phyloP scores from a whole-genome alignment of 495 filamentous ascomycete genomes.

The Bryoglossum gracile region DNA sequence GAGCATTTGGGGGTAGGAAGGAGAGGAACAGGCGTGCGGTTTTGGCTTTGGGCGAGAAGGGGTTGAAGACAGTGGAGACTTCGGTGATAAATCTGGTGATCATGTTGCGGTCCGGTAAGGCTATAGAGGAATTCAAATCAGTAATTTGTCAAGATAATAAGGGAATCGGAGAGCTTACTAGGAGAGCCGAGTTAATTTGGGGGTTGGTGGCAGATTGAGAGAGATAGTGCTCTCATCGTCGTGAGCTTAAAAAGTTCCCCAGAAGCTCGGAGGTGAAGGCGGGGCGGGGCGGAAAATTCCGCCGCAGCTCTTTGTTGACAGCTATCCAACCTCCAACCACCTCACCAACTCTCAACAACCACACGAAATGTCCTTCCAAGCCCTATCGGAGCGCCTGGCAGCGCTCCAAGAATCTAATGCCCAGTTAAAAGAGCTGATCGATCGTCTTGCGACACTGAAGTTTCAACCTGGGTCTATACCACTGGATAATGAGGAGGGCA shows the following conservation, averaged over 20 bases:
- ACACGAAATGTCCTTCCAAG: constrained; percentile 47
- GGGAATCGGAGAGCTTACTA: too few species aligned
- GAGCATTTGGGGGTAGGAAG: constrained; percentile 72
- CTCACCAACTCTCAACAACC: constrained; percentile 2
- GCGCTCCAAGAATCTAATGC: constrained; percentile 61
- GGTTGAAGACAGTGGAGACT: constrained; percentile 82
- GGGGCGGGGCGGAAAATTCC: constrained; percentile 5
- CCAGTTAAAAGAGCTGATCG: constrained; percentile 65
- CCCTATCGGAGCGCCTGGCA: constrained; percentile 58
- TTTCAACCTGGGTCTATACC: constrained; percentile 53
- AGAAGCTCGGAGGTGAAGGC: too few species aligned
- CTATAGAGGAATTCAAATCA: neutral
- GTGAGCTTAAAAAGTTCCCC: too few species aligned
- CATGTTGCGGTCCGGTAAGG: constrained; percentile 47
- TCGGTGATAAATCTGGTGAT: constrained; percentile 80
- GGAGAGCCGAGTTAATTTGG: too few species aligned
- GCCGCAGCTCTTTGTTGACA: constrained; percentile 1
- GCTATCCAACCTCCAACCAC: constrained; percentile 12
- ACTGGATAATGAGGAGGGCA: constrained; percentile 45
- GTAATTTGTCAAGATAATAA: neutral
- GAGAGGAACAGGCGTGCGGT: constrained; percentile 82
- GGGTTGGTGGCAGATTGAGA: too few species aligned
- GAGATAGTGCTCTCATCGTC: too few species aligned
- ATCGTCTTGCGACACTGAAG: constrained; percentile 62
- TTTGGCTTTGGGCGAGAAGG: constrained; percentile 69